Base-by-base conservation (phyloP, 2,329 filamentous ascomycete genomes). In the Nigrograna mackinnonii region DNA sequence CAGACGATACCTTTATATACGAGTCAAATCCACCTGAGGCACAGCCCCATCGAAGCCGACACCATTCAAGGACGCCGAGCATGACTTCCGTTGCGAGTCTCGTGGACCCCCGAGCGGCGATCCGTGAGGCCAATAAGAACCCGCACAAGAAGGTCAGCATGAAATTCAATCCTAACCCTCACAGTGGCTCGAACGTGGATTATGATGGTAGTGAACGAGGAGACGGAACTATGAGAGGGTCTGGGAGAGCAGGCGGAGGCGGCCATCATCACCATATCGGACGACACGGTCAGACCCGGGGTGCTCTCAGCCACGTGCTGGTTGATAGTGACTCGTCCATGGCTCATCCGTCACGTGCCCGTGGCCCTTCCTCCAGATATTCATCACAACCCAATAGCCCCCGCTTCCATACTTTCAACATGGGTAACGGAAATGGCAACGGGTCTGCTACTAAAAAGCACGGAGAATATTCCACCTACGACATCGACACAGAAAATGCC, bases 1-100 rank as follows among this genome's bases (percentile, higher is more conserved):
- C 92, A 1, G 94, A 96, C 60, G 94, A 97, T 70, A 97, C 94
- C 0, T 99, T 97, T 68, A 94, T 99, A 13, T 99, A 99, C 71
- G 94, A 99, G 69, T 97, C 94, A 19, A 99, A 99, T 61, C 94
- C 92, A 7, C 79, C 80, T 12, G 83, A 85, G 53, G 73, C 77
- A 18, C 76, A 71, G 41, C 69, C 79, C 21, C 74, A 80, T 38
- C 88, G 89, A 38, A 81, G 83, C 50, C 82, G 91, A 47, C 43
- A 34, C 31, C 66, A 69, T 70, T 97, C 92, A 16, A 84, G 94
- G 49, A 99, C 94, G 1, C 94, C 94, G 5, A 97, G 91, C 68
- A 88, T 91, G 32, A 95, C 92, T 4, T 97, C 92, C 11, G 76
- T 82, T 57, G 76, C 76, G 16, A 90, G 86, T 67, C 83, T 89